A percentile compares a stretch with the other conserved stretches of the same genome.
These are phyloP conservation scores for Serendipita vermifera DNA, from an alignment of 768 basidiomycete genomes.

Conservation along the genomic window DNA sequence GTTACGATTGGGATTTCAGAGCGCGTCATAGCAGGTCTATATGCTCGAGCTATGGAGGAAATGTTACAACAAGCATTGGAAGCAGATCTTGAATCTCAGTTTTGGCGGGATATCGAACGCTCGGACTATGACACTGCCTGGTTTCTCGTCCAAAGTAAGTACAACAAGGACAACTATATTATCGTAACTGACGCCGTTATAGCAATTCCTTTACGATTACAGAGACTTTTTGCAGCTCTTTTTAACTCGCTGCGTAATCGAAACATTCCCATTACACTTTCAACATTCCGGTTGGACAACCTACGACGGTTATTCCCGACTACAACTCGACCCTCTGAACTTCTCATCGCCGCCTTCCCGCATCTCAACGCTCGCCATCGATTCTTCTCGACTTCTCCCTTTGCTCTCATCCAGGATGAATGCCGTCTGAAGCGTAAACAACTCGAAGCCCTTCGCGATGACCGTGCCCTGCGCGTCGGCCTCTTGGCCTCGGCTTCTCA, in stretches of 20 bases:
- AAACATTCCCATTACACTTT: conserved; percentile 35
- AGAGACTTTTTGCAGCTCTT: conserved; percentile 20
- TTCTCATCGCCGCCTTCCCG: conserved; percentile 53
- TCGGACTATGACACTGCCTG: conserved; percentile 42
- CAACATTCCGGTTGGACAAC: conserved; percentile 35
- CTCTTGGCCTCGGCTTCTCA: conserved; percentile 29
- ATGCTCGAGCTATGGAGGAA: conserved; percentile 49
- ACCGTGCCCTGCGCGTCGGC: conserved; percentile 56
- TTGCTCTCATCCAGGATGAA: conserved; percentile 54
- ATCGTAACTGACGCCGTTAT: neutral
- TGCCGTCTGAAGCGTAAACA: conserved; percentile 45
- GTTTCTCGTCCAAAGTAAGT: conserved; percentile 72
- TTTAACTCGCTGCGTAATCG: conserved; percentile 31
- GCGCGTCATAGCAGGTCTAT: conserved; percentile 26
- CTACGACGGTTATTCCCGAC: conserved; percentile 38
- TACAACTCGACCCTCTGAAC: conserved; percentile 31
- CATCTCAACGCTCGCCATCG: conserved; percentile 34
- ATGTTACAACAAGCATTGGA: conserved; percentile 54
- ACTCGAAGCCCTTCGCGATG: conserved; percentile 52
- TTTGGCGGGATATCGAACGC: conserved; percentile 66
- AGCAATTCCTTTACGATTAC: conserved; percentile 17
- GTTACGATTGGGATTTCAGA: neutral
- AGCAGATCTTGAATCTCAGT: conserved; percentile 65
- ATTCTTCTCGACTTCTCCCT: conserved; percentile 34
- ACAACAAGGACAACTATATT: conserved; percentile 21